Evolutionary conservation across 208 protist genomes (phyloP), one percentile per base, ranked within the genome.

Genomic region (Crithidia acanthocephali): DNA sequence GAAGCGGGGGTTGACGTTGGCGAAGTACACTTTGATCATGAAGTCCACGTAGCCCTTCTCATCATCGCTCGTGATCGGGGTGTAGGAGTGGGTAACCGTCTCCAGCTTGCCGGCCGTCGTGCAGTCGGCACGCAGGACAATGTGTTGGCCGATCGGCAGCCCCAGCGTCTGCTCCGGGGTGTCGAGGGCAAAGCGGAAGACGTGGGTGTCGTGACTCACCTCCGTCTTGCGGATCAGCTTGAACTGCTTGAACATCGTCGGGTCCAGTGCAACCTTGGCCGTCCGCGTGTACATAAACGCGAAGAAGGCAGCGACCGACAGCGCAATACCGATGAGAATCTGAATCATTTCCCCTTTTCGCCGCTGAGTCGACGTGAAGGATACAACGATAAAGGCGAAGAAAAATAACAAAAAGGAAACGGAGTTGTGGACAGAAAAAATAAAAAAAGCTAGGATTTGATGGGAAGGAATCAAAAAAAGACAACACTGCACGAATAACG

Each of bases 1-100:
- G 82, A 94, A 98, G 50, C 85, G 85, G 35, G 91, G 90, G 66
- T 94, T 77, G 28, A 87, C 81, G 58, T 85, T 85, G 25, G 82
- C 80, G 47, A 91, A 89, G 85, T 98, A 98, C 28, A 98, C 86
- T 76, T 98, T 98, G 59, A 98, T 85, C 40, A 98, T 81, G 52
- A 98, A 91, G 57, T 98, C 94, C 8, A 98, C 92, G 77, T 92
- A 89, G 59, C 94, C 96, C 56, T 86, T 71, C 27, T 97, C 90
- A 37, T 95, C 91, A 60, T 98, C 85, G 40, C 79, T 88, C 18
- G 83, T 87, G 61, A 95, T 92, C 48, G 96, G 96, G 5, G 96
- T 98, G 85, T 98, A 98, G 40, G 91, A 76, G 72, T 97, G 89
- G 48, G 86, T 64, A 7, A 83, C 78, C 35, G 80, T 69, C 66